Evolutionary conservation across 257 asterid genomes (phyloP), one percentile per base, ranked within the genome.

Genomic region (Rauvolfia tetraphylla): DNA sequence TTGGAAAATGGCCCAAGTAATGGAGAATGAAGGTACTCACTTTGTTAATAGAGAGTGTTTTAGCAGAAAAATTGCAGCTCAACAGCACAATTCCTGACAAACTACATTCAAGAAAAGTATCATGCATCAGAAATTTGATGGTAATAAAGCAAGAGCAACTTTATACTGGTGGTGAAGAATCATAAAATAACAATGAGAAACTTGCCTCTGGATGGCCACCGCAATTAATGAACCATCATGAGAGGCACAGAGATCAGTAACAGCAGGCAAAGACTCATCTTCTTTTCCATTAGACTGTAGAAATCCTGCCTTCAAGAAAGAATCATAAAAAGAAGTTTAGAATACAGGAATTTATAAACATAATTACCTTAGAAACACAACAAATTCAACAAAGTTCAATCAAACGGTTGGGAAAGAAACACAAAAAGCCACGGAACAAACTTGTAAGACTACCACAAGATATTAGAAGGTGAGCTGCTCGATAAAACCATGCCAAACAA

Each of bases 181-280:
- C 56, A 70, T 18, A 20, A 22, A 34, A 77, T 71, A 76, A 67
- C 29, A 58, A 69, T 3, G 72, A 76, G 78, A 78, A 71, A 57
- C 76, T 76, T 83, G 73, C 99, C 94, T 87, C 85, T 95, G 97
- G 75, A 91, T 78, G 68, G 96, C 92, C 39, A 88, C 99, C 41
- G 93, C 97, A 71, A 92, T 72, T 51, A 90, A 69, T 10, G 96
- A 87, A 65, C 97, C 92, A 84, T 86, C 89, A 65, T 84, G 81
- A 56, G 88, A 84, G 68, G 90, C 77, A 73, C 91, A 88, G 33
- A 95, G 82, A 86, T 89, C 97, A 17, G 96, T 93, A 39, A 95
- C 83, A 22, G 96, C 93, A 59, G 88, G 88, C 80, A 79, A 75
- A 25, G 78, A 72, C 76, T 86, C 91, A 39, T 83, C 90, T 82